Percentiles rank a stretch among this genome's conserved stretches.
phyloP scores from a whole-genome alignment of 176 grass and related monocot species.

The Secale cereale region DNA sequence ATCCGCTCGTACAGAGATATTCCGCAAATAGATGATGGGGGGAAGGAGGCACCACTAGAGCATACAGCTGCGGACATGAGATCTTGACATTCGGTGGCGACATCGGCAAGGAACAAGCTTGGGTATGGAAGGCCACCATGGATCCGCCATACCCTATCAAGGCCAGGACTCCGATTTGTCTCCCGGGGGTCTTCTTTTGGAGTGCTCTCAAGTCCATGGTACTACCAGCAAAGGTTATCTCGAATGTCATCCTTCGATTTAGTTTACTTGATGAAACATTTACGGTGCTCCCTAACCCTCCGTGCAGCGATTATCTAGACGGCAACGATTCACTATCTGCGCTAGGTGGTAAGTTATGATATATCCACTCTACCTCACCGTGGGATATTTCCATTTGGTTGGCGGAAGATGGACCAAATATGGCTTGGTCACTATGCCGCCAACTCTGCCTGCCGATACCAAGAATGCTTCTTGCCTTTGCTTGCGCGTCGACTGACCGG shows the following conservation, averaged over 20 bases:
- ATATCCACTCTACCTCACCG: neutral
- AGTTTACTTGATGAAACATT: neutral
- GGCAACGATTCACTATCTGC: neutral
- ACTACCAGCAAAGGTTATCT: too few relatives aligned
- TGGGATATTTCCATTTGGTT: neutral
- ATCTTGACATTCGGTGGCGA: neutral
- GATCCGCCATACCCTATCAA: constrained; percentile 4
- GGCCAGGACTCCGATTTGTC: neutral
- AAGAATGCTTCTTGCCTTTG: neutral
- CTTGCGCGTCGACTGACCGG: neutral
- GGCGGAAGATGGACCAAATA: neutral
- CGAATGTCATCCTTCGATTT: too few relatives aligned
- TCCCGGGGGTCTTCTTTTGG: neutral
- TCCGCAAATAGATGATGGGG: too few relatives aligned
- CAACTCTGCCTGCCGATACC: neutral
- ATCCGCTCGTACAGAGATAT: neutral
- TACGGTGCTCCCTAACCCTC: neutral
- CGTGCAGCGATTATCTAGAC: neutral
- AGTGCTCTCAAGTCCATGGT: neutral
- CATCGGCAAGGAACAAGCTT: neutral
- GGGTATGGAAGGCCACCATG: neutral
- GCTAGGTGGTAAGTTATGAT: neutral
- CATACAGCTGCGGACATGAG: neutral
- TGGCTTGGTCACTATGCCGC: neutral
- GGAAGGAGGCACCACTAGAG: too few relatives aligned